These are phyloP conservation scores for Sporothrix mexicana DNA, from an alignment of 2,329 filamentous ascomycete species.

Conservation along the genomic window DNA sequence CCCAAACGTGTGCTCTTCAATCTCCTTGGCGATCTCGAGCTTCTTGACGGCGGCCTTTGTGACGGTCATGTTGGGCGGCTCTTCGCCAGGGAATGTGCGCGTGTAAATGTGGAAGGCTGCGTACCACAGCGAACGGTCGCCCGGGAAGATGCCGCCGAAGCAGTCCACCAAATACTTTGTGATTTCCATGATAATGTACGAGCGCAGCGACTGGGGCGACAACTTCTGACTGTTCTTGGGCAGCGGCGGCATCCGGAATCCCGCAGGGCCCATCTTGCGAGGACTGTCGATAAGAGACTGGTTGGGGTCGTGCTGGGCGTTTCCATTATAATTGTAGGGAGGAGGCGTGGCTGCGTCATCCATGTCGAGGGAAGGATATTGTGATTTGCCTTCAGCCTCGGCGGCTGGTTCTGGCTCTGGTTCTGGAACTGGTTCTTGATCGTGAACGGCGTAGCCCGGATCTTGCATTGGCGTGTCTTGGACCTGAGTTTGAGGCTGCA, in stretches of 20 bases:
- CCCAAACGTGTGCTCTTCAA: constrained; percentile 52
- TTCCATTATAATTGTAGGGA: background rate
- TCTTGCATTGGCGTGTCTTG: background rate
- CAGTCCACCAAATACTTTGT: constrained; percentile 50
- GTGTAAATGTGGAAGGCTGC: constrained; percentile 55
- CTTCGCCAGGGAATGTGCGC: constrained; percentile 48
- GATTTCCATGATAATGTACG: constrained; percentile 49
- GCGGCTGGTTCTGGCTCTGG: too few species aligned
- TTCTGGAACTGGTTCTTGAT: too few species aligned
- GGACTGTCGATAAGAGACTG: too few species aligned
- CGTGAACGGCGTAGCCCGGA: background rate
- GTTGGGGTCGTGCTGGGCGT: too few species aligned
- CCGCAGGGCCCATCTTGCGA: background rate
- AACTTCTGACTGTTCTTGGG: constrained; percentile 38
- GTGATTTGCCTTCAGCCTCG: too few species aligned
- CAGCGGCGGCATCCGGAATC: constrained; percentile 36
- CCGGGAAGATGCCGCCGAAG: constrained; percentile 57
- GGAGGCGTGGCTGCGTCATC: background rate
- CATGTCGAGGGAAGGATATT: background rate
- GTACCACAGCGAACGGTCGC: constrained; percentile 57
- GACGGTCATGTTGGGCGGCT: constrained; percentile 50
- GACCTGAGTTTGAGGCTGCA: background rate
- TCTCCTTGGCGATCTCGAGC: constrained; percentile 46
- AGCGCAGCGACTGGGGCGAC: constrained; percentile 35
- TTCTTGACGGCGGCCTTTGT: constrained; percentile 49